Evolutionary conservation across 192 early-diverging fungal species (phyloP).

Genomic region (Lunasporangiospora selenospora): DNA sequence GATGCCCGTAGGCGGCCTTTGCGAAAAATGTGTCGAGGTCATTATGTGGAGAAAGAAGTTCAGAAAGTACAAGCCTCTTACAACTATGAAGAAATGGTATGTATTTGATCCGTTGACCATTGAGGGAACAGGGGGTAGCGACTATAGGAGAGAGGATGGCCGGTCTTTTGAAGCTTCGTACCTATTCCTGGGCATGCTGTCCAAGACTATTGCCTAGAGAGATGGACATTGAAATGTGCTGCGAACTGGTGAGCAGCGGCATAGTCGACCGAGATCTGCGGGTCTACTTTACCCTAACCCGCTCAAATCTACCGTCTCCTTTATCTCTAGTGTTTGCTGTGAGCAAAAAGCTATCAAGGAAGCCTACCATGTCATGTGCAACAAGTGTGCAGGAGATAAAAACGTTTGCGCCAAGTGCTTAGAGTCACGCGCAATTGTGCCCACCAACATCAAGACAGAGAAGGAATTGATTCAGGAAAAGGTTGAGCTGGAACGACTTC

Average conservation of each 20-base stretch:
- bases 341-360: slow-evolving; percentile 84
- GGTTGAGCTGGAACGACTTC: slow-evolving; percentile 74
- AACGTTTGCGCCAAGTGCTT: slow-evolving; percentile 94
- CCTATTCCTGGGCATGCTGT: no score
- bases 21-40: slow-evolving; percentile 75
- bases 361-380: slow-evolving; percentile 95
- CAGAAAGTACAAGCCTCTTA: slow-evolving; percentile 97
- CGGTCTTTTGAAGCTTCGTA: background rate
- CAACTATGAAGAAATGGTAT: slow-evolving; percentile 88
- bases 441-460: slow-evolving; percentile 64
- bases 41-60: slow-evolving; percentile 90
- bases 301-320: no score
- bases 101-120: background rate
- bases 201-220: no score
- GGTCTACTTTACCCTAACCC: no score
- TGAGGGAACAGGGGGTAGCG: background rate
- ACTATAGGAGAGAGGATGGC: background rate
- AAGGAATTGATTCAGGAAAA: slow-evolving; percentile 71
- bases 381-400: slow-evolving; percentile 80
- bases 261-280: no score
- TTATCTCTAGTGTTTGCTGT: slow-evolving; percentile 72
- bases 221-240: no score
- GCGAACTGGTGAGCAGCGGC: no score
- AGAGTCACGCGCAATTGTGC: slow-evolving; percentile 69
- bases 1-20: slow-evolving; percentile 84